phyloP scores from a whole-genome alignment of 164 flowering plant species.

The Liriodendron chinense region DNA sequence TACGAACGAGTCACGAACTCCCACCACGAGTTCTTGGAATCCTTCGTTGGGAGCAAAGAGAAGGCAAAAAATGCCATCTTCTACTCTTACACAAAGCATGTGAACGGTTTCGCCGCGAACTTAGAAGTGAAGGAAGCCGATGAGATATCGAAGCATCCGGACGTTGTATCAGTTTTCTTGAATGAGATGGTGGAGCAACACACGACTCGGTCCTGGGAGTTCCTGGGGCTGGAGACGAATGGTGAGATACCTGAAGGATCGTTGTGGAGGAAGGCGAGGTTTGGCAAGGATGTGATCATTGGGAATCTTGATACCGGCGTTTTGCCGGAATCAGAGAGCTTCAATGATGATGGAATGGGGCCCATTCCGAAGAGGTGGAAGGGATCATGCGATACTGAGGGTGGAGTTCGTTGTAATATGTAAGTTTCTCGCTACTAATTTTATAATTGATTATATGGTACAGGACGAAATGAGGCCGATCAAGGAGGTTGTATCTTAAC shows the following conservation, averaged over 20 bases:
- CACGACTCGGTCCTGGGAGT: constrained; percentile 14
- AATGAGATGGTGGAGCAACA: neutral
- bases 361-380: no score
- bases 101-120: constrained; percentile 11
- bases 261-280: constrained; percentile 4
- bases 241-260: neutral
- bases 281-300: constrained; percentile 10
- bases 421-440: no score
- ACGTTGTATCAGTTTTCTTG: constrained; percentile 11
- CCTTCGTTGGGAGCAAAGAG: constrained; percentile 1
- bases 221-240: constrained; percentile 4
- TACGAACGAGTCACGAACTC: no score
- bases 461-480: no score
- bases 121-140: constrained; percentile 8
- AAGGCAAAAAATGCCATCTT: constrained; percentile 7
- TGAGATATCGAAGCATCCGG: constrained; percentile 4
- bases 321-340: no score
- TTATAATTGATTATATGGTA: no score
- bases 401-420: no score
- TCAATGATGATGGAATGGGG: no score
- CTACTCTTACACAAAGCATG: constrained; percentile 4
- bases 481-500: no score
- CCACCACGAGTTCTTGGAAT: no score
- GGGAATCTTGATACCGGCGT: neutral
- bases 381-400: no score